These are phyloP conservation scores for Rosellinia necatrix DNA, from an alignment of 2,329 filamentous ascomycete genomes.

Conservation along the genomic window DNA sequence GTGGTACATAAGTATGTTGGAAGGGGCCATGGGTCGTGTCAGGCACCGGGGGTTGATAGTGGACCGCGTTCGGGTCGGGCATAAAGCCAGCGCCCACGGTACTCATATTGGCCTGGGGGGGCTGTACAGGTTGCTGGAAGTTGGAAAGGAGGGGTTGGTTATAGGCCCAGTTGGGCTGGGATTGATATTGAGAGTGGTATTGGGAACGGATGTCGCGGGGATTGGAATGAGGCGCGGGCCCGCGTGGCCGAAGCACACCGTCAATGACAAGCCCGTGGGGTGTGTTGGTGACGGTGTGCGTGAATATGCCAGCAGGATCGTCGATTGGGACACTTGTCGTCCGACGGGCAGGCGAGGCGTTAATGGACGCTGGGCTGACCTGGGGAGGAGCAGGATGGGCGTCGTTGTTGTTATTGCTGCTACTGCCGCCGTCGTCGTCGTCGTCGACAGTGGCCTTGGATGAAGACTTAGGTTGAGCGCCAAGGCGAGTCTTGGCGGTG, in stretches of 20 bases:
- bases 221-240: constrained; percentile 2
- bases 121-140: constrained; percentile 20
- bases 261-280: constrained; percentile 27
- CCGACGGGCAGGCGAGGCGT: background rate
- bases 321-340: background rate
- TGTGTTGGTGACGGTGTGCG: constrained; percentile 25
- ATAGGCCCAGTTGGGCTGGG: background rate
- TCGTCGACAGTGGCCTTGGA: background rate
- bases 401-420: background rate
- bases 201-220: constrained; percentile 25
- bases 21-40: constrained; percentile 62
- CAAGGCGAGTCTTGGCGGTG: background rate
- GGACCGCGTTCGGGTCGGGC: constrained; percentile 47
- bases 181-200: constrained; percentile 25
- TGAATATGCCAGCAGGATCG: background rate
- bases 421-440: too few species aligned
- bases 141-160: constrained; percentile 18
- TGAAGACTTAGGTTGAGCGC: background rate
- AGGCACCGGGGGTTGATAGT: constrained; percentile 63
- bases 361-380: background rate
- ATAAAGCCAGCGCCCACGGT: constrained; percentile 51
- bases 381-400: background rate
- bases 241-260: constrained; percentile 25
- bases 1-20: constrained; percentile 60
- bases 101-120: constrained; percentile 40